Evolutionary conservation across 306 rosid genomes (phyloP).

Genomic region (Rosa chinensis): DNA sequence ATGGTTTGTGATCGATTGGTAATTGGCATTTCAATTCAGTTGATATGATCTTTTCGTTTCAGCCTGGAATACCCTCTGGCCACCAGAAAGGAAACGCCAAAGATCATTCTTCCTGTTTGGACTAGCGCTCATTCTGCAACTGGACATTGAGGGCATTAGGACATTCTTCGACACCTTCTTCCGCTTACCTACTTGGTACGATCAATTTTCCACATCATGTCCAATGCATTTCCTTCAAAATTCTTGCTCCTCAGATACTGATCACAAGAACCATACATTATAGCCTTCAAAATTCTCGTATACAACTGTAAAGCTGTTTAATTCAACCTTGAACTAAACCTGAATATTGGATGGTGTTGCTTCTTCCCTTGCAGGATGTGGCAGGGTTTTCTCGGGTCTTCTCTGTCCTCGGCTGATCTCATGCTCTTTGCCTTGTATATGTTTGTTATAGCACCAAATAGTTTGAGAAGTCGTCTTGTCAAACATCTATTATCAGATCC

Average conservation of each 20-base stretch:
- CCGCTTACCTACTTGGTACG: constrained; percentile 82
- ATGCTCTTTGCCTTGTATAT: constrained; percentile 72
- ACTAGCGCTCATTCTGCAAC: constrained; percentile 77
- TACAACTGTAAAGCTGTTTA: background rate
- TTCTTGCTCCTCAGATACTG: background rate
- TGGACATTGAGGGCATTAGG: constrained; percentile 87
- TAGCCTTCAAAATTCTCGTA: background rate
- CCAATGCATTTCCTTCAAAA: constrained; percentile 5
- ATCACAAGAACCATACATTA: background rate
- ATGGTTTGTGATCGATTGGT: background rate
- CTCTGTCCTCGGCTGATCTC: constrained; percentile 82
- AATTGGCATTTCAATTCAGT: constrained; percentile 5
- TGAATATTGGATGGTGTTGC: constrained; percentile 9
- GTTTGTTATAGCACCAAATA: constrained; percentile 90
- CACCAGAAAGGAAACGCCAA: constrained; percentile 94
- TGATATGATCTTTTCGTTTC: constrained; percentile 17
- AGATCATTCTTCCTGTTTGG: constrained; percentile 96
- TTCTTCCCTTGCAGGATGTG: constrained; percentile 74
- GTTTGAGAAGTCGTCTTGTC: constrained; percentile 79
- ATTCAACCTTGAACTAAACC: background rate
- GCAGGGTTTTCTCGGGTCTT: constrained; percentile 95
- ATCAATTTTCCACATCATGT: constrained; percentile 20
- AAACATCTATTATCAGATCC: constrained; percentile 89
- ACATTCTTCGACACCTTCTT: constrained; percentile 93
- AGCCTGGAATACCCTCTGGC: constrained; percentile 99